Conservation (phyloP, 1,284 basidiomycete genomes). For the Trametes pubescens region DNA sequence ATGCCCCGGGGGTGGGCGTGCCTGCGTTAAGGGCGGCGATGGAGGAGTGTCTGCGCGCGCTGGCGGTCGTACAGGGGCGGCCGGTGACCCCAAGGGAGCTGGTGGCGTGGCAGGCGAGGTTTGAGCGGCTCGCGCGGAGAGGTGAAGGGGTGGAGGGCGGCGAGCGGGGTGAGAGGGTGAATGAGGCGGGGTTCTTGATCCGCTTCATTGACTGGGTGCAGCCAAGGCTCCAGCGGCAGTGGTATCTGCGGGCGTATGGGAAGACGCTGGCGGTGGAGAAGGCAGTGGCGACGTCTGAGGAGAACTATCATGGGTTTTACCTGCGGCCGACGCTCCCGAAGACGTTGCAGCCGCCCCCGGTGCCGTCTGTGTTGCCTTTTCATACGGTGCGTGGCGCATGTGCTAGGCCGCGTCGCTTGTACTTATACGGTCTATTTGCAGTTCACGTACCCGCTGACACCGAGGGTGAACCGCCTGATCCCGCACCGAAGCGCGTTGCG, state of each 20-base stretch:
- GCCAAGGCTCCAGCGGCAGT: slow-evolving; percentile 56
- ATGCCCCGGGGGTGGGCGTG: slow-evolving; percentile 45
- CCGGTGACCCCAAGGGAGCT: slow-evolving; percentile 42
- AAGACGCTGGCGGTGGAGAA: slow-evolving; percentile 36
- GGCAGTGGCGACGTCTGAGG: slow-evolving; percentile 14
- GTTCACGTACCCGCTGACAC: slow-evolving; percentile 63
- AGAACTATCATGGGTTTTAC: slow-evolving; percentile 26
- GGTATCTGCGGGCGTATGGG: slow-evolving; percentile 57
- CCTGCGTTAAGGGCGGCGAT: slow-evolving; percentile 48
- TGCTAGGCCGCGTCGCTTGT: background rate
- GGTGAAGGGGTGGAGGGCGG: slow-evolving; percentile 21
- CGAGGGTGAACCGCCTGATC: slow-evolving; percentile 61
- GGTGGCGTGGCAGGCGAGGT: slow-evolving; percentile 48
- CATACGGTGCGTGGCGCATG: slow-evolving; percentile 52
- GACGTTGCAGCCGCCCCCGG: slow-evolving; percentile 50
- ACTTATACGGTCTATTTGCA: slow-evolving; percentile 31
- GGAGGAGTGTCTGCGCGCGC: slow-evolving; percentile 55
- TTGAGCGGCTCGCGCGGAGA: slow-evolving; percentile 47
- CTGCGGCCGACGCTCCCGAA: slow-evolving; percentile 42
- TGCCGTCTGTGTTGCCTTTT: slow-evolving; percentile 67
- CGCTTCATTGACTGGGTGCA: slow-evolving; percentile 61
- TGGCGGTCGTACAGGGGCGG: slow-evolving; percentile 45
- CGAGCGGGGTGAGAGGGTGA: slow-evolving; percentile 43
- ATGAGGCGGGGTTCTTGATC: slow-evolving; percentile 62
- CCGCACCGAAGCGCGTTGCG: slow-evolving; percentile 66